Evolutionary conservation across 805 yeast genomes (phyloP).

Genomic region (Cyberlindnera maritima): DNA sequence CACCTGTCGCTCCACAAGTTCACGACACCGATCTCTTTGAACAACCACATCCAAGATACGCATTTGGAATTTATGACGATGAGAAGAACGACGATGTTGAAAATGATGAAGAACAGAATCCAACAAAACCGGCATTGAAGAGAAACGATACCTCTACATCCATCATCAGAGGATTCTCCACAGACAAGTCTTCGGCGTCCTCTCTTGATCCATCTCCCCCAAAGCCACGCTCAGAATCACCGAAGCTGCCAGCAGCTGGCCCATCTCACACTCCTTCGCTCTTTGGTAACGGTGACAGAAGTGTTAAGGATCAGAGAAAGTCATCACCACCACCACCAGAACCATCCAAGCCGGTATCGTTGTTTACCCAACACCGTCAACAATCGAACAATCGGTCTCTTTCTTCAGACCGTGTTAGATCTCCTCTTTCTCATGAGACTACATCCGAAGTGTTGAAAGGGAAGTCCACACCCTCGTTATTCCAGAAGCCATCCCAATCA

Average conservation of each 20-base stretch:
- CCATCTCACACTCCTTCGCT: slow-evolving; percentile 11
- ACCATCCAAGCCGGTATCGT: slow-evolving; percentile 3
- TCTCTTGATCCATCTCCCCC: neutral
- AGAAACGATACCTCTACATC: slow-evolving; percentile 29
- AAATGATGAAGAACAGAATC: neutral
- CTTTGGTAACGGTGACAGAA: slow-evolving; percentile 6
- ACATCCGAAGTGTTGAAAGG: slow-evolving; percentile 12
- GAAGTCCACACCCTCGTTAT: slow-evolving; percentile 11
- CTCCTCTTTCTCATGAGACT: slow-evolving; percentile 26
- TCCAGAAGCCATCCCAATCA: neutral
- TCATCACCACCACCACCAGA: slow-evolving; percentile 1
- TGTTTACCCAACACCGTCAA: slow-evolving; percentile 5
- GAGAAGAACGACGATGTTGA: neutral
- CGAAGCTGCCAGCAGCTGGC: slow-evolving; percentile 1
- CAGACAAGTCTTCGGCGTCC: slow-evolving; percentile 11
- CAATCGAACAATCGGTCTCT: slow-evolving; percentile 3
- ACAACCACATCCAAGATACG: slow-evolving; percentile 30
- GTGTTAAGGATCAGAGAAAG: neutral
- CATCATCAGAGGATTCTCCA: slow-evolving; percentile 28
- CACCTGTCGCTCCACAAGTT: slow-evolving; percentile 11
- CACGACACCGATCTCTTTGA: slow-evolving; percentile 27
- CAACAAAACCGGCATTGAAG: slow-evolving; percentile 13
- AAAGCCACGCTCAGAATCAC: neutral
- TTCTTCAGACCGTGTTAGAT: slow-evolving; percentile 19
- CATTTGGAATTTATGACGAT: slow-evolving; percentile 26